Evolutionary conservation across 495 filamentous ascomycete genomes (phyloP).

Genomic region (Friedmanniomyces simplex): DNA sequence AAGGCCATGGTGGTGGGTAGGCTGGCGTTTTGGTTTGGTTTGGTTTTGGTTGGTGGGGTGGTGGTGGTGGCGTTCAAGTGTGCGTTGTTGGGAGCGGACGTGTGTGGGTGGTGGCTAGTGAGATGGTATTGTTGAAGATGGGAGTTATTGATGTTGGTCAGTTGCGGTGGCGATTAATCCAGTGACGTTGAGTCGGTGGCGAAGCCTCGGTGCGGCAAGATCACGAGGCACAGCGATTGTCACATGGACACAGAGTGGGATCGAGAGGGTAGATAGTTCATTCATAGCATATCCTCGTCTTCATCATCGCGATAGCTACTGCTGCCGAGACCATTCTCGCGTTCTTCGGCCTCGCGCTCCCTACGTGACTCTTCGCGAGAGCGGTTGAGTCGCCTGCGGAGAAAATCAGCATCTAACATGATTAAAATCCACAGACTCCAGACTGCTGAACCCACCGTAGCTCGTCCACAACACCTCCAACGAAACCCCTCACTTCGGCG

Average conservation of each 20-base stretch:
- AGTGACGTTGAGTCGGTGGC: background rate
- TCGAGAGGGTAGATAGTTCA: background rate
- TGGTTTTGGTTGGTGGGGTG: background rate
- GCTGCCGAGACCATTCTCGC: slow-evolving; percentile 29
- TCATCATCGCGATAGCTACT: slow-evolving; percentile 28
- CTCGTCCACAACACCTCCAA: slow-evolving; percentile 76
- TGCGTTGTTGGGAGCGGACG: background rate
- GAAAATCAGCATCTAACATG: background rate
- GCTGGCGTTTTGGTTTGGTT: too few relatives aligned
- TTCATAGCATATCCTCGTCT: slow-evolving; percentile 19
- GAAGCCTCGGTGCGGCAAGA: background rate
- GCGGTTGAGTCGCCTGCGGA: slow-evolving; percentile 31
- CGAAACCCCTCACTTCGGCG: slow-evolving; percentile 73
- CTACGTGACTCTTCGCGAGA: slow-evolving; percentile 31
- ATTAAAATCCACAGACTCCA: slow-evolving; percentile 18
- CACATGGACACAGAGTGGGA: background rate
- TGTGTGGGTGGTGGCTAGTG: background rate
- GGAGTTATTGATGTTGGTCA: background rate
- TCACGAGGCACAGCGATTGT: background rate
- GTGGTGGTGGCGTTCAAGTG: background rate
- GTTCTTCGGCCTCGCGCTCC: slow-evolving; percentile 31
- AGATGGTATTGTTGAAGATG: background rate
- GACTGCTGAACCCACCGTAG: slow-evolving; percentile 42
- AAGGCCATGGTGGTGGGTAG: too few relatives aligned
- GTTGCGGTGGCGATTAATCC: background rate